phyloP scores from a whole-genome alignment of 164 flowering plant genomes.

The Protea cynaroides region DNA sequence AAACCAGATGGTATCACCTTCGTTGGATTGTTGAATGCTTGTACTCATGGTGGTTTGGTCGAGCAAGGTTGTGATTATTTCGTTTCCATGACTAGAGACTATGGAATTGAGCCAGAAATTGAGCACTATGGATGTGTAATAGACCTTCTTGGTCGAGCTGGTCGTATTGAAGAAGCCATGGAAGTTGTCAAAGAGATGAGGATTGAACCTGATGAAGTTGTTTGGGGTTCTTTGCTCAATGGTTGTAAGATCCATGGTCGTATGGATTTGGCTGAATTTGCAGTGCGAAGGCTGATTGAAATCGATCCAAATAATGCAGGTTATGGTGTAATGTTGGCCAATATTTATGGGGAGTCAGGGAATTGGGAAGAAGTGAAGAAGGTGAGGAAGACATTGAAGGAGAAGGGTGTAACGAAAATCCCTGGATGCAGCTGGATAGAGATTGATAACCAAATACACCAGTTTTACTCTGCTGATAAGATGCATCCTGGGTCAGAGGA shows the following conservation, averaged over 20 bases:
- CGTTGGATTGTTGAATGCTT: conserved; percentile 57
- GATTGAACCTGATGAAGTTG: conserved; percentile 51
- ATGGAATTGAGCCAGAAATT: conserved; percentile 43
- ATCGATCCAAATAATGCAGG: conserved; percentile 59
- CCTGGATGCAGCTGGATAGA: conserved; percentile 88
- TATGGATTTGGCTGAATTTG: conserved; percentile 51
- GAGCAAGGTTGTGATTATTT: conserved; percentile 42
- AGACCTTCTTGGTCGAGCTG: conserved; percentile 63
- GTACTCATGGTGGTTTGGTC: conserved; percentile 58
- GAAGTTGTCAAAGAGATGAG: conserved; percentile 43
- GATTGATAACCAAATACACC: conserved; percentile 50
- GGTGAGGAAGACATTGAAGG: conserved; percentile 42
- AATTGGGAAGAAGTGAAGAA: conserved; percentile 60
- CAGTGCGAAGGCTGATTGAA: conserved; percentile 42
- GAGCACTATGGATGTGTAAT: conserved; percentile 63
- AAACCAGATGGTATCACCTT: conserved; percentile 53
- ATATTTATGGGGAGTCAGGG: conserved; percentile 55
- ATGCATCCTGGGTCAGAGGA: conserved; percentile 45
- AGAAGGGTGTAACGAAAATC: conserved; percentile 38
- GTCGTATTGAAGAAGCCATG: conserved; percentile 50
- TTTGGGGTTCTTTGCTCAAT: conserved; percentile 68
- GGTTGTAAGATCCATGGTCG: conserved; percentile 51
- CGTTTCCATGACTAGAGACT: conserved; percentile 31
- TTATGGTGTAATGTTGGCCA: conserved; percentile 56
- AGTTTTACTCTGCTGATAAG: conserved; percentile 51